These are phyloP conservation scores for Neonectria magnoliae DNA, from an alignment of 2,329 filamentous ascomycete species.

Conservation along the genomic window DNA sequence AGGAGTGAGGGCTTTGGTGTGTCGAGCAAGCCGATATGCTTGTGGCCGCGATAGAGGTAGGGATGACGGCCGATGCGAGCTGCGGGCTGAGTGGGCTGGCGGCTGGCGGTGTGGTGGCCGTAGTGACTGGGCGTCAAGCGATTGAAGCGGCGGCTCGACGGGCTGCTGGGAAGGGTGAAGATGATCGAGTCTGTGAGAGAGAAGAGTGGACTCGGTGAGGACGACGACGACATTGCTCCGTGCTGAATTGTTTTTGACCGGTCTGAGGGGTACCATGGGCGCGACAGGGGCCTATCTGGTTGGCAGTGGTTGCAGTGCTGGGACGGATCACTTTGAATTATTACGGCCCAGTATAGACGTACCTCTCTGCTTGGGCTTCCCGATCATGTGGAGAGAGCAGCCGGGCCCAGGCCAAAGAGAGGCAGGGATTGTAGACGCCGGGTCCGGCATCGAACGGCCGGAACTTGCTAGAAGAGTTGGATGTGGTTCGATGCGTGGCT, in stretches of 20 bases:
- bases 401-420: slow-evolving; percentile 20
- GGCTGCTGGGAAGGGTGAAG: slow-evolving; percentile 45
- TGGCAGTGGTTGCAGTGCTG: slow-evolving; percentile 32
- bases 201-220: slow-evolving; percentile 54
- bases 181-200: slow-evolving; percentile 50
- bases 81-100: slow-evolving; percentile 43
- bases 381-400: slow-evolving; percentile 36
- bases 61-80: slow-evolving; percentile 42
- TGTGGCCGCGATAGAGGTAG: slow-evolving; percentile 43
- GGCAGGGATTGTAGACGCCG: slow-evolving; percentile 19
- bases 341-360: slow-evolving; percentile 33
- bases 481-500: slow-evolving; percentile 36
- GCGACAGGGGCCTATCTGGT: slow-evolving; percentile 41
- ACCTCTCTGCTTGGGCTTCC: slow-evolving; percentile 37
- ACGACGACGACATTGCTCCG: slow-evolving; percentile 48
- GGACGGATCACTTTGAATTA: slow-evolving; percentile 34
- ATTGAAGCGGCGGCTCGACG: slow-evolving; percentile 42
- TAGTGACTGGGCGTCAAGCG: slow-evolving; percentile 43
- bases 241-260: slow-evolving; percentile 55
- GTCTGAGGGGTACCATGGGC: slow-evolving; percentile 53
- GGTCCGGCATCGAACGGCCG: slow-evolving; percentile 23
- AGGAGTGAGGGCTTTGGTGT: slow-evolving; percentile 25
- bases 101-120: slow-evolving; percentile 45
- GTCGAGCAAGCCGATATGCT: slow-evolving; percentile 41
- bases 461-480: slow-evolving; percentile 23